These are phyloP conservation scores for Fomitopsis schrenkii DNA, from an alignment of 1,284 basidiomycete genomes.

Conservation along the genomic window DNA sequence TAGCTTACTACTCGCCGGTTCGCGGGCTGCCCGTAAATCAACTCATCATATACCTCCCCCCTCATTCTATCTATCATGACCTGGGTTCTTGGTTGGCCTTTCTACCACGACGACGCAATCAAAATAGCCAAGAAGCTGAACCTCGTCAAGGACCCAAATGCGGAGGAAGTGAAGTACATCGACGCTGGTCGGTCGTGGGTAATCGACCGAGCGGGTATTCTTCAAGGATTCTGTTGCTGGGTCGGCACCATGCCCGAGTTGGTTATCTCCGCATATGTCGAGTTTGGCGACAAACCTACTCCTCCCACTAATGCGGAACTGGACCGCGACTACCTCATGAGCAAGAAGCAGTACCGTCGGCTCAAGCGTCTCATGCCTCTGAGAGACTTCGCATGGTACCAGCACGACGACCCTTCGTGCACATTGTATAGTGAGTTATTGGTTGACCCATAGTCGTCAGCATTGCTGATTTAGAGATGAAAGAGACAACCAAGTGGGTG, in stretches of 20 bases:
- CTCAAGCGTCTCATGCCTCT: background rate
- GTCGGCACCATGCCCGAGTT: too few relatives aligned
- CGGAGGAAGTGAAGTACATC: background rate
- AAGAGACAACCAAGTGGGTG: background rate
- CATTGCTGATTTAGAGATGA: background rate
- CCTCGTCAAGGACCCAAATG: background rate
- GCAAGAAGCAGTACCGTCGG: background rate
- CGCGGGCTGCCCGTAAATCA: too few relatives aligned
- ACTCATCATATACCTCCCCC: background rate
- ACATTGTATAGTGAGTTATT: background rate
- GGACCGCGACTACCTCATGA: background rate
- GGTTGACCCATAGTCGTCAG: too few relatives aligned
- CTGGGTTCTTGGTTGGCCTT: background rate
- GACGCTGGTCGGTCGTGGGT: background rate
- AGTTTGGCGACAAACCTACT: background rate
- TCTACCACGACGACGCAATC: background rate
- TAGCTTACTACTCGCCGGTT: too few relatives aligned
- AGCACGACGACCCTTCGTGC: background rate
- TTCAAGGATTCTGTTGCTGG: background rate
- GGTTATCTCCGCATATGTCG: background rate
- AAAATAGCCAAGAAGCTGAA: background rate
- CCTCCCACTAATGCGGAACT: background rate
- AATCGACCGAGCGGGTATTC: background rate
- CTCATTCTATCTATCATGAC: background rate
- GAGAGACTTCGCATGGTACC: background rate